phyloP scores from a whole-genome alignment of 75 land plant species.

The Isoetes taiwanensis region DNA sequence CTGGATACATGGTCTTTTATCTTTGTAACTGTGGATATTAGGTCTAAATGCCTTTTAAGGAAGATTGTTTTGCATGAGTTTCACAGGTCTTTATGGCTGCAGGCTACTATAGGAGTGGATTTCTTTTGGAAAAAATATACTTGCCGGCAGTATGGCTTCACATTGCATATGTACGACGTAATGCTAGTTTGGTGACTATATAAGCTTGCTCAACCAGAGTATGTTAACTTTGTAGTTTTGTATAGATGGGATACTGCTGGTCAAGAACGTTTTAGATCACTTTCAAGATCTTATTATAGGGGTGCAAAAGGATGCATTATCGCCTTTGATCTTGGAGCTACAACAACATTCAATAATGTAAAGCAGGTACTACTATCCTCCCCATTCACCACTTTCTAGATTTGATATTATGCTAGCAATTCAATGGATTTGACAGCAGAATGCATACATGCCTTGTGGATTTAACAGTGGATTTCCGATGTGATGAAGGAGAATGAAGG shows the following conservation, averaged over 20 bases:
- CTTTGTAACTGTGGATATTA: not conserved
- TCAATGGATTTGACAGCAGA: no score
- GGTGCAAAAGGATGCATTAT: constrained; percentile 9
- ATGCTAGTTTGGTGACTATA: not conserved
- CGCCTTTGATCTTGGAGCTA: constrained; percentile 1
- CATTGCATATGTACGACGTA: not conserved
- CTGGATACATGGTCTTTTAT: not conserved
- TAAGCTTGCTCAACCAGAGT: not conserved
- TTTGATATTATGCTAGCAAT: no score
- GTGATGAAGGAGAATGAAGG: not conserved
- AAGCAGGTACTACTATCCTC: not conserved
- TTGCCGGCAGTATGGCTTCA: not conserved
- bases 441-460: not conserved
- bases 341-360: not conserved
- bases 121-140: not conserved
- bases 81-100: no score
- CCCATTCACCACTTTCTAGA: not conserved
- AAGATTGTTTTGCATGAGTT: not conserved
- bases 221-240: not conserved
- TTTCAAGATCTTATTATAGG: constrained; percentile 24
- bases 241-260: constrained; percentile 29
- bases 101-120: constrained; percentile 3
- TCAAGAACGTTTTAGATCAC: constrained; percentile 26
- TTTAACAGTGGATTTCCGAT: not conserved
- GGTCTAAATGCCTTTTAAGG: not conserved